phyloP scores from a whole-genome alignment of 352 stramenopile species.

The Globisporangium emineosum region DNA sequence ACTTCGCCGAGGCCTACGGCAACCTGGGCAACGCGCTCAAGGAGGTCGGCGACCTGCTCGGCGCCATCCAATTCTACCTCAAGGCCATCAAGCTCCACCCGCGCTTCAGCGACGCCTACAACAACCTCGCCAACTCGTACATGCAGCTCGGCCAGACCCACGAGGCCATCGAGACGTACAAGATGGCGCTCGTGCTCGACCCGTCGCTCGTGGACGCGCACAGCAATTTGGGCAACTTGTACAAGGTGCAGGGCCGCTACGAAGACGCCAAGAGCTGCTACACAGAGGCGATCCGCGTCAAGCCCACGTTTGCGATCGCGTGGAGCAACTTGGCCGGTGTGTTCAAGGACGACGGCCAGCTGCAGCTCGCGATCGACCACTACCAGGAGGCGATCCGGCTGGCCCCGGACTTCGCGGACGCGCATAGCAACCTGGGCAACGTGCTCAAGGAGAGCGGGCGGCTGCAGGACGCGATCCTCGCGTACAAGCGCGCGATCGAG shows the following conservation, averaged over 20 bases:
- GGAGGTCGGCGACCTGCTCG: conserved; percentile 88
- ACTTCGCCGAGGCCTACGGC: conserved; percentile 91
- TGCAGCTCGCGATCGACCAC: conserved; percentile 79
- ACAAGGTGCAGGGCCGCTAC: conserved; percentile 84
- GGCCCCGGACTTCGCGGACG: conserved; percentile 83
- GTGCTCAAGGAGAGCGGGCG: conserved; percentile 76
- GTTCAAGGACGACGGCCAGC: conserved; percentile 88
- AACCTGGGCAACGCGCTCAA: conserved; percentile 95
- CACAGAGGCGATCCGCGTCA: conserved; percentile 85
- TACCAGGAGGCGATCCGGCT: conserved; percentile 82
- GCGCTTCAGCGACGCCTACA: conserved; percentile 90
- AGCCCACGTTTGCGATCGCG: conserved; percentile 89
- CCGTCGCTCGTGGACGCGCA: conserved; percentile 91
- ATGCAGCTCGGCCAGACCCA: conserved; percentile 89
- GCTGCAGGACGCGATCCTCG: conserved; percentile 72
- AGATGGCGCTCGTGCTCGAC: conserved; percentile 90
- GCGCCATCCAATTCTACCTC: conserved; percentile 92
- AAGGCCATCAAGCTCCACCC: conserved; percentile 92
- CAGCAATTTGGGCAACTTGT: conserved; percentile 93
- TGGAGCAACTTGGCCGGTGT: conserved; percentile 92
- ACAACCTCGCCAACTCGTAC: conserved; percentile 90
- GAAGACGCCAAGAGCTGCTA: conserved; percentile 91
- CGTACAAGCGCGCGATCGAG: conserved; percentile 80
- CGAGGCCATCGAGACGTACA: conserved; percentile 93
- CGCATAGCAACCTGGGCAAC: conserved; percentile 86